phyloP scores from a whole-genome alignment of 176 grass and related monocot genomes.

The Oryza brachyantha region DNA sequence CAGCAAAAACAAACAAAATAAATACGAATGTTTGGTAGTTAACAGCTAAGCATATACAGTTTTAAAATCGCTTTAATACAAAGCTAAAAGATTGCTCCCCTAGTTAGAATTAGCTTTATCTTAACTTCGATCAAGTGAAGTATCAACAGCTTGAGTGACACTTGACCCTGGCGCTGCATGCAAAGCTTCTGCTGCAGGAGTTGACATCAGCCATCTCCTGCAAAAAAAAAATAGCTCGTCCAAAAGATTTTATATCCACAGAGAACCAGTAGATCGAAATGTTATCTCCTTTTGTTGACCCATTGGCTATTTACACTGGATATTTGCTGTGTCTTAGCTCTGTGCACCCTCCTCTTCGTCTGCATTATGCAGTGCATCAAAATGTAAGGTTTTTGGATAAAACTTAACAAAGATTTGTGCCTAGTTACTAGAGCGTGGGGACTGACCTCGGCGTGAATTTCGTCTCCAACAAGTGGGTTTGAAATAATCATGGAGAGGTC shows the following conservation, averaged over 20 bases:
- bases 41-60: slow-evolving; percentile 16
- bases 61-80: background rate
- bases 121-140: background rate
- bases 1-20: slow-evolving; percentile 14
- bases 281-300: background rate
- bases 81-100: background rate
- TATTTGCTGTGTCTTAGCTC: slow-evolving; percentile 1
- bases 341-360: slow-evolving; percentile 48
- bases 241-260: background rate
- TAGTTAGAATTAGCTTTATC: slow-evolving; percentile 14
- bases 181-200: background rate
- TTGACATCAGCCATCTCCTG: background rate
- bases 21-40: background rate
- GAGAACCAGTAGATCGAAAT: background rate
- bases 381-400: slow-evolving; percentile 1
- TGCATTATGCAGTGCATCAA: background rate
- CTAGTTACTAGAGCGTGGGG: background rate
- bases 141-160: background rate
- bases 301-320: slow-evolving; percentile 32
- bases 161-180: background rate
- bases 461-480: slow-evolving; percentile 25
- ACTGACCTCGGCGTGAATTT: slow-evolving; percentile 48
- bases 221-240: background rate
- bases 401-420: background rate
- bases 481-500: slow-evolving; percentile 56